phyloP scores from a whole-genome alignment of 768 basidiomycete species.

The Tulasnella sp. region DNA sequence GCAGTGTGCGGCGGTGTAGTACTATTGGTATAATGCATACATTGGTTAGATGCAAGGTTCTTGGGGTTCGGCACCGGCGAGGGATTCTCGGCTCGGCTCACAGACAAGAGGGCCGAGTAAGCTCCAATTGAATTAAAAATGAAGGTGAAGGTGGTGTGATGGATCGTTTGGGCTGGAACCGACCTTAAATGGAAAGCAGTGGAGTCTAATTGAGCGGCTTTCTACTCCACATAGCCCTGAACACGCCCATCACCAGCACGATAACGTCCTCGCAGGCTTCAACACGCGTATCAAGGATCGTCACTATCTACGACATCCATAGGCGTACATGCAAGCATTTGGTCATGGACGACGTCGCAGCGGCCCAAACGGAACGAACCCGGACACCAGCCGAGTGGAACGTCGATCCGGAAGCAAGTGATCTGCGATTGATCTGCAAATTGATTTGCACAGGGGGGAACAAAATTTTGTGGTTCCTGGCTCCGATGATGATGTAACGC shows the following conservation, averaged over 20 bases:
- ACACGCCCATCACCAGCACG: background rate
- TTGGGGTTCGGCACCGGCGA: background rate
- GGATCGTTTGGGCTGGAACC: background rate
- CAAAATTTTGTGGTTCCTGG: background rate
- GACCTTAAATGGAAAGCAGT: background rate
- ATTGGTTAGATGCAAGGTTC: too few relatives aligned
- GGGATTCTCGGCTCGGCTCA: background rate
- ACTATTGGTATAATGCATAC: too few relatives aligned
- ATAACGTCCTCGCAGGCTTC: background rate
- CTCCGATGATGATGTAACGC: background rate
- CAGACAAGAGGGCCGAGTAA: background rate
- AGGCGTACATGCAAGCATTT: too few relatives aligned
- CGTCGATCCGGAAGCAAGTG: background rate
- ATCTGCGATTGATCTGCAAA: background rate
- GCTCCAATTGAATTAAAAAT: background rate
- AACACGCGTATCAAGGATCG: background rate
- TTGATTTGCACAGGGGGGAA: background rate
- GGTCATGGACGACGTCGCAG: background rate
- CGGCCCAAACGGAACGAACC: background rate
- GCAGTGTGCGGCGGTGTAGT: too few relatives aligned
- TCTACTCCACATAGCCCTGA: background rate
- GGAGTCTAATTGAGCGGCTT: constrained; percentile 1
- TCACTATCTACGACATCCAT: background rate
- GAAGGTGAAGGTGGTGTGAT: background rate
- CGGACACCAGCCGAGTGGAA: background rate